Conservation (phyloP, 2,329 filamentous ascomycete genomes). For the Aureobasidium sp. region DNA sequence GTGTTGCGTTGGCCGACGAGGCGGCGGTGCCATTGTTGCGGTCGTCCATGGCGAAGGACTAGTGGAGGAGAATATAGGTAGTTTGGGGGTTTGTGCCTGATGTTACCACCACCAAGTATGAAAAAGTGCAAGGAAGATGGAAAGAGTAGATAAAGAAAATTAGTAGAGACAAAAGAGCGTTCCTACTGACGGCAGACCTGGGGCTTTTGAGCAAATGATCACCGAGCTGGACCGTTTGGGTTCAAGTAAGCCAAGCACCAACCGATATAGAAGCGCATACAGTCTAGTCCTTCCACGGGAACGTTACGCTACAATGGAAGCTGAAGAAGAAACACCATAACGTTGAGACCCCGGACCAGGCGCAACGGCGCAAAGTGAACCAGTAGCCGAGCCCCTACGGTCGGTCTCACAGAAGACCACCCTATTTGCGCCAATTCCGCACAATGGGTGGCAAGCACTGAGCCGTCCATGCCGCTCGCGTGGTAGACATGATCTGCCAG, state of each 20-base stretch:
- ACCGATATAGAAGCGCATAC: constrained; percentile 14
- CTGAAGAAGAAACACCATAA: constrained; percentile 8
- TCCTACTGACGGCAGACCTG: constrained; percentile 5
- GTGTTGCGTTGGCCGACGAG: constrained; percentile 29
- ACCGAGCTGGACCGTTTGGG: constrained; percentile 11
- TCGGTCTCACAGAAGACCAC: not conserved
- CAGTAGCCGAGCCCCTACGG: constrained; percentile 10
- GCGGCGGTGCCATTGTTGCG: constrained; percentile 23
- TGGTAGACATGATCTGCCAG: constrained; percentile 6
- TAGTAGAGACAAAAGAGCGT: not conserved
- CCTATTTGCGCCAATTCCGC: constrained; percentile 10
- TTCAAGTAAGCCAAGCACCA: constrained; percentile 11
- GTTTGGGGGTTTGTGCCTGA: not conserved
- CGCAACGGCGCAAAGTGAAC: constrained; percentile 12
- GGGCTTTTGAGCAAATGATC: constrained; percentile 11
- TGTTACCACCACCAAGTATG: not conserved
- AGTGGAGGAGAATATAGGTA: not conserved
- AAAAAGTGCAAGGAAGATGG: constrained; percentile 1
- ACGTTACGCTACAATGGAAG: constrained; percentile 14
- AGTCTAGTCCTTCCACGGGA: constrained; percentile 10
- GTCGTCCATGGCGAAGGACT: constrained; percentile 22
- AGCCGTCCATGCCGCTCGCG: constrained; percentile 5
- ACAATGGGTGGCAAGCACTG: not conserved
- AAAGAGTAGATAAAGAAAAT: not conserved
- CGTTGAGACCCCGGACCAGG: constrained; percentile 13